A percentile compares a stretch with the other conserved stretches of the same genome.
phyloP scores from a whole-genome alignment of 805 yeast genomes.

The Saturnispora besseyi region DNA sequence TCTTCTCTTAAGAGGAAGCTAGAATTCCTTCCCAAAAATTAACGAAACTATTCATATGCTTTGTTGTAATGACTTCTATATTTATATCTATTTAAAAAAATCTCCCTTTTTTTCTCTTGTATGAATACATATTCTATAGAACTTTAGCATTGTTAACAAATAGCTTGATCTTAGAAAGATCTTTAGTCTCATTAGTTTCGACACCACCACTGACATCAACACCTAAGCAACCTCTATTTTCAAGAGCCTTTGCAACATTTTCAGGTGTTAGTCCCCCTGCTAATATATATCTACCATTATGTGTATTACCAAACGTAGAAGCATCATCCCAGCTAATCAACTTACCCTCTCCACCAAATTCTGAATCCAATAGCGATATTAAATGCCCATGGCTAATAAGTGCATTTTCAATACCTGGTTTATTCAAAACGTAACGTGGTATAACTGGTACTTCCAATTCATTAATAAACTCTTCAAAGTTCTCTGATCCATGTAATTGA shows the following conservation, averaged over 20 bases:
- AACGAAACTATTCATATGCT: not conserved
- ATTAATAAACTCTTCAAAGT: constrained; percentile 37
- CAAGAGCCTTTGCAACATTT: constrained; percentile 51
- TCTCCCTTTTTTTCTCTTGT: not conserved
- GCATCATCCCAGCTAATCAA: constrained; percentile 63
- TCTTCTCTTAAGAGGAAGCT: not conserved
- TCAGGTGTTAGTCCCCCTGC: constrained; percentile 87
- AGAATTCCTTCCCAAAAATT: not conserved
- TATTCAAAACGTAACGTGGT: constrained; percentile 59
- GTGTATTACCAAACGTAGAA: constrained; percentile 27
- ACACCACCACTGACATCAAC: constrained; percentile 94
- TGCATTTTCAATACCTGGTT: constrained; percentile 28
- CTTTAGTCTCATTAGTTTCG: constrained; percentile 72
- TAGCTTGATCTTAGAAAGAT: constrained; percentile 45
- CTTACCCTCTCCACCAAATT: constrained; percentile 86
- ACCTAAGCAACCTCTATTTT: constrained; percentile 58
- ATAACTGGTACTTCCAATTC: constrained; percentile 49
- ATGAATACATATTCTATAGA: not conserved
- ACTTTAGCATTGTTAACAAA: constrained; percentile 49
- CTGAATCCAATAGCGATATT: constrained; percentile 72
- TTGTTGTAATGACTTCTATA: not conserved
- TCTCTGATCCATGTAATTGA: constrained; percentile 80
- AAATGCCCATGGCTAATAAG: constrained; percentile 31
- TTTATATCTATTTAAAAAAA: constrained; percentile 29
- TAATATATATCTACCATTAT: constrained; percentile 41